Conservation (phyloP, 2,329 filamentous ascomycete species). For the Clarireedia sp. region DNA sequence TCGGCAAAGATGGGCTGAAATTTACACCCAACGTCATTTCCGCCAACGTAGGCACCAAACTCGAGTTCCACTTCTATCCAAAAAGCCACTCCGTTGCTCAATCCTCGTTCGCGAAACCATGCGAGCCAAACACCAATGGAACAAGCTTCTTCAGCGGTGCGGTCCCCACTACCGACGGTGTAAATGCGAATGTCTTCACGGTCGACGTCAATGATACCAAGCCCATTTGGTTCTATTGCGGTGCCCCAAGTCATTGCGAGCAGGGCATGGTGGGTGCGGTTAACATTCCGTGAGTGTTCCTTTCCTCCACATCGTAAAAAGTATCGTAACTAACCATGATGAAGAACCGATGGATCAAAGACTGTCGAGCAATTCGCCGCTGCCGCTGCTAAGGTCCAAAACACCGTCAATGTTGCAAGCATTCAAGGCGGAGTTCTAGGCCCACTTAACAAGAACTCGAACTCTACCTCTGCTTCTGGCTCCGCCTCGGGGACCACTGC, state of each 20-base stretch:
- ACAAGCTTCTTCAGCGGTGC: slow-evolving; percentile 23
- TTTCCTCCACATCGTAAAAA: not conserved
- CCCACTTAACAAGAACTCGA: not conserved
- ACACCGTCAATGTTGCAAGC: slow-evolving; percentile 6
- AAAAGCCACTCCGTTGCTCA: slow-evolving; percentile 43
- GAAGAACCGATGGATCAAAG: slow-evolving; percentile 12
- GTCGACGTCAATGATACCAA: slow-evolving; percentile 33
- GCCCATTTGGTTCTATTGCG: slow-evolving; percentile 39
- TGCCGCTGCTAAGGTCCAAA: slow-evolving; percentile 11
- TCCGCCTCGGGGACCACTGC: slow-evolving; percentile 5
- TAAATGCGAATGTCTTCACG: slow-evolving; percentile 32
- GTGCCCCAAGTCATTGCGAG: slow-evolving; percentile 33
- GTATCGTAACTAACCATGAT: not conserved
- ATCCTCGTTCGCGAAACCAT: slow-evolving; percentile 29
- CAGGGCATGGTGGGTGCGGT: slow-evolving; percentile 38
- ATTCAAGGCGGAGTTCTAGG: slow-evolving; percentile 19
- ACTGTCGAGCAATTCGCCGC: slow-evolving; percentile 14
- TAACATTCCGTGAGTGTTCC: slow-evolving; percentile 30
- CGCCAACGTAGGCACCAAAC: slow-evolving; percentile 40
- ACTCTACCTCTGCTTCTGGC: slow-evolving; percentile 5
- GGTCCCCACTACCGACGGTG: slow-evolving; percentile 10
- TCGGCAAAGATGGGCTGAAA: slow-evolving; percentile 30
- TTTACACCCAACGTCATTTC: slow-evolving; percentile 45
- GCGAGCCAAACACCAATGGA: slow-evolving; percentile 23
- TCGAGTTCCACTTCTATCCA: slow-evolving; percentile 49